Evolutionary conservation across 1,284 basidiomycete species (phyloP).

Genomic region (Microbotryum saponariae): DNA sequence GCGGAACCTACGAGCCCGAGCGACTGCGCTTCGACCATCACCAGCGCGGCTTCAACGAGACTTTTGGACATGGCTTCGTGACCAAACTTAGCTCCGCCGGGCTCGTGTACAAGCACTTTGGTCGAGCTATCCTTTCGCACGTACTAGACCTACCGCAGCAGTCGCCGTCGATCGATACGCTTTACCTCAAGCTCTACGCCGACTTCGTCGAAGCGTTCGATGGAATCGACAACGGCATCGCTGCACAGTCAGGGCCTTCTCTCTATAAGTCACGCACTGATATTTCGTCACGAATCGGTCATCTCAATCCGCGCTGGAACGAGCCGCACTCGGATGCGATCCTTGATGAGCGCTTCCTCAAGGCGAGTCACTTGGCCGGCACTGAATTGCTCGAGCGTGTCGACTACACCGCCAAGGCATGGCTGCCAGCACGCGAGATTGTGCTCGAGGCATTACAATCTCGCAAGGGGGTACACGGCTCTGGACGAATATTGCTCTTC

Average conservation of each 20-base stretch:
- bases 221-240: constrained; percentile 90
- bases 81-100: constrained; percentile 93
- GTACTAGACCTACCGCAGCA: constrained; percentile 50
- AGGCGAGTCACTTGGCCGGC: constrained; percentile 76
- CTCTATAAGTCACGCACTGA: constrained; percentile 71
- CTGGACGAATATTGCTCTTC: constrained; percentile 73
- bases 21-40: constrained; percentile 88
- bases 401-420: constrained; percentile 75
- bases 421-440: constrained; percentile 85
- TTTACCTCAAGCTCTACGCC: constrained; percentile 85
- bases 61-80: constrained; percentile 67
- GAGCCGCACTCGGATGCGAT: constrained; percentile 55
- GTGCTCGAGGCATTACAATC: constrained; percentile 60
- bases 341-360: constrained; percentile 71
- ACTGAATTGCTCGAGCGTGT: constrained; percentile 75
- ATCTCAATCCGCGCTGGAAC: constrained; percentile 87
- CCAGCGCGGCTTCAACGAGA: constrained; percentile 83
- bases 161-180: constrained; percentile 58
- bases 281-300: constrained; percentile 66
- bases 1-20: constrained; percentile 77
- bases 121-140: constrained; percentile 73
- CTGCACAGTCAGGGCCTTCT: constrained; percentile 48
- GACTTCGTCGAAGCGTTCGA: constrained; percentile 60
- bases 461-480: constrained; percentile 59
- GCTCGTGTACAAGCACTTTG: constrained; percentile 94